phyloP scores from a whole-genome alignment of 1,139 yeast species.

The Kurtzmaniella quercitrusa region DNA sequence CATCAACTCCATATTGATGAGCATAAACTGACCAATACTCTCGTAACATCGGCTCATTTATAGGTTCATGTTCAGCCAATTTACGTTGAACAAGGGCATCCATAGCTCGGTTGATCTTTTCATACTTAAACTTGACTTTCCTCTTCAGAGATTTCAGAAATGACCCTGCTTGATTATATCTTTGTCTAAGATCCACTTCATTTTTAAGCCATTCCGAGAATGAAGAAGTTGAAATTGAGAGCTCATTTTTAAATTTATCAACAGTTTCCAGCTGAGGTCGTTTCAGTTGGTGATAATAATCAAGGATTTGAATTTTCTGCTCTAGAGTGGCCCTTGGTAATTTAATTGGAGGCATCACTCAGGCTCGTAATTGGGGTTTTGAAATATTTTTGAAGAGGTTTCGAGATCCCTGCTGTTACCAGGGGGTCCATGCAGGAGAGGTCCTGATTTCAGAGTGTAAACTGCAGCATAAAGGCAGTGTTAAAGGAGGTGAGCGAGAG shows the following conservation, averaged over 20 bases:
- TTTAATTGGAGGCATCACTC: conserved; percentile 21
- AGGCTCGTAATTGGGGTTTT: conserved; percentile 1
- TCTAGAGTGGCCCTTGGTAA: conserved; percentile 57
- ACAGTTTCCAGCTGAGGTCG: conserved; percentile 58
- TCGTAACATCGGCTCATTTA: conserved; percentile 51
- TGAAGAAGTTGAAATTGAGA: conserved; percentile 53
- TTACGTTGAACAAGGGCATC: conserved; percentile 46
- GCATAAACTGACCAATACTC: conserved; percentile 57
- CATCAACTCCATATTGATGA: conserved; percentile 53
- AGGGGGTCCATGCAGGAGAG: conserved; percentile 8
- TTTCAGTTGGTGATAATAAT: conserved; percentile 44
- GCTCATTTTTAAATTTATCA: conserved; percentile 42
- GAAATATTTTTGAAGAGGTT: conserved; percentile 2
- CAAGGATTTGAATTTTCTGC: conserved; percentile 53
- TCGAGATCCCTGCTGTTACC: neutral
- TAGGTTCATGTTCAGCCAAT: conserved; percentile 39
- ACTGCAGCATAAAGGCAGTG: neutral
- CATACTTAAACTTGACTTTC: conserved; percentile 51
- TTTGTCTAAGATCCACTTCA: conserved; percentile 43
- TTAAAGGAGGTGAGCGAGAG: neutral
- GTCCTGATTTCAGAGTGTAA: conserved; percentile 1
- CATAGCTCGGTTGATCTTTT: conserved; percentile 56
- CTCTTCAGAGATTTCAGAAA: conserved; percentile 41
- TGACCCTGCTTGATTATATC: conserved; percentile 35
- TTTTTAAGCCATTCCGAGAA: conserved; percentile 59